Evolutionary conservation across 345 rosid species (phyloP).

Genomic region (Boechera divaricarpa): DNA sequence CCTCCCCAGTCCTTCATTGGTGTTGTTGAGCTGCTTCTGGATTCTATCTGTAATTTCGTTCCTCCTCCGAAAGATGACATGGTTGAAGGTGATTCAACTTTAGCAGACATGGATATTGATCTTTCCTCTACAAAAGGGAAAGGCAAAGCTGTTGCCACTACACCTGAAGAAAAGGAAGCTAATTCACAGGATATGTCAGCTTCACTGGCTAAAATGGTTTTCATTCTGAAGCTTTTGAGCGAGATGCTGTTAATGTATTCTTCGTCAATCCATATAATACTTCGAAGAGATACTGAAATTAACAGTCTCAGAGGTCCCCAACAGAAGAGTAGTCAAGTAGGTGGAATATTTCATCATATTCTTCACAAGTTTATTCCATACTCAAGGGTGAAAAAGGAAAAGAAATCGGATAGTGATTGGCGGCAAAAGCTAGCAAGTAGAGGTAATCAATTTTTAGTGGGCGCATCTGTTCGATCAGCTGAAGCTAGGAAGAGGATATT

Average conservation of each 20-base stretch:
- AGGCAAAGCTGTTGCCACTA: slow-evolving; percentile 82
- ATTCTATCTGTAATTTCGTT: slow-evolving; percentile 63
- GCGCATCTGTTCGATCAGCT: slow-evolving; percentile 84
- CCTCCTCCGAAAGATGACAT: slow-evolving; percentile 68
- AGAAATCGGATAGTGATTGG: slow-evolving; percentile 86
- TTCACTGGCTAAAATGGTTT: slow-evolving; percentile 80
- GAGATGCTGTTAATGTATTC: slow-evolving; percentile 88
- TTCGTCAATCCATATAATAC: slow-evolving; percentile 79
- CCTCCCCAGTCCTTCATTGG: slow-evolving; percentile 77
- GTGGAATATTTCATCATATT: slow-evolving; percentile 84
- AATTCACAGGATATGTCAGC: slow-evolving; percentile 69
- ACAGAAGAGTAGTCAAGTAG: slow-evolving; percentile 53
- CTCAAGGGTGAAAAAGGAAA: slow-evolving; percentile 71
- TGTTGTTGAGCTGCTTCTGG: slow-evolving; percentile 92
- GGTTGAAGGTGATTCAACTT: slow-evolving; percentile 52
- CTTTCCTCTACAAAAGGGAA: slow-evolving; percentile 74
- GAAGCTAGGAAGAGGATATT: slow-evolving; percentile 91
- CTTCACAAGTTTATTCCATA: slow-evolving; percentile 76
- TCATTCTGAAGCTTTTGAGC: slow-evolving; percentile 86
- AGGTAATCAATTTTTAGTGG: slow-evolving; percentile 87
- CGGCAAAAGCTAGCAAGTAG: slow-evolving; percentile 79
- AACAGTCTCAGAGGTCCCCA: slow-evolving; percentile 61
- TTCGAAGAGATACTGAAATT: slow-evolving; percentile 79
- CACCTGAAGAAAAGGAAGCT: slow-evolving; percentile 61
- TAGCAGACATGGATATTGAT: slow-evolving; percentile 91